Evolutionary conservation across 2,329 filamentous ascomycete species (phyloP).

Genomic region (Cordyceps militaris): DNA sequence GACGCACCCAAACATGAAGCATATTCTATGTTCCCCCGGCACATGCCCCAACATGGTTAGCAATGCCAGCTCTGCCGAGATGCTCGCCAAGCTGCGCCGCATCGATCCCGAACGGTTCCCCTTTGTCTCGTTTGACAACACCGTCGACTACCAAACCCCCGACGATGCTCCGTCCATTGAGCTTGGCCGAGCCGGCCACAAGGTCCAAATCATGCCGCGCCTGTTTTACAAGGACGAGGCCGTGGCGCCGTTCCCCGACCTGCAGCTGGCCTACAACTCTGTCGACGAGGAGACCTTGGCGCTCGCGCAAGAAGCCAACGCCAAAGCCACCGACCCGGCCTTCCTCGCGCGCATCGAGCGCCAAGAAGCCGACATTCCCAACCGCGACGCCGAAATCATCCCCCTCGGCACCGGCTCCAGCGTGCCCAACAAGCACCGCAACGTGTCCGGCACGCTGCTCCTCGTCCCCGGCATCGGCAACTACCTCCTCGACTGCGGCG

Average conservation of each 20-base stretch:
- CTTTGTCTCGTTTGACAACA: slow-evolving; percentile 59
- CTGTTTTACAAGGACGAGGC: slow-evolving; percentile 39
- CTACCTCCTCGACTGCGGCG: slow-evolving; percentile 86
- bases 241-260: slow-evolving; percentile 35
- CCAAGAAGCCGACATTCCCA: slow-evolving; percentile 58
- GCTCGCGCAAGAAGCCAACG: slow-evolving; percentile 44
- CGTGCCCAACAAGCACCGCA: slow-evolving; percentile 85
- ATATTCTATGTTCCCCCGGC: slow-evolving; percentile 71
- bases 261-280: slow-evolving; percentile 40
- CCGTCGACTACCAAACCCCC: slow-evolving; percentile 20
- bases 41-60: slow-evolving; percentile 68
- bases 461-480: slow-evolving; percentile 79
- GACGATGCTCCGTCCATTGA: slow-evolving; percentile 25
- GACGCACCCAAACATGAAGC: slow-evolving; percentile 53
- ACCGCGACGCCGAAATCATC: slow-evolving; percentile 72
- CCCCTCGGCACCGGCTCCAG: slow-evolving; percentile 89
- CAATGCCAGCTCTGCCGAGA: slow-evolving; percentile 57
- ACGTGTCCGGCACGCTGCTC: slow-evolving; percentile 83
- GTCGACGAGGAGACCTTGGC: slow-evolving; percentile 37
- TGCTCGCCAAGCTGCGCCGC: slow-evolving; percentile 61
- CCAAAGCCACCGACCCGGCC: slow-evolving; percentile 32
- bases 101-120: slow-evolving; percentile 70
- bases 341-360: slow-evolving; percentile 44
- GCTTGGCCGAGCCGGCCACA: slow-evolving; percentile 37
- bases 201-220: slow-evolving; percentile 40